A percentile compares a stretch with the other conserved stretches of the same genome.
These are phyloP conservation scores for Cladosporium velox DNA, from an alignment of 2,329 filamentous ascomycete species.

Conservation along the genomic window DNA sequence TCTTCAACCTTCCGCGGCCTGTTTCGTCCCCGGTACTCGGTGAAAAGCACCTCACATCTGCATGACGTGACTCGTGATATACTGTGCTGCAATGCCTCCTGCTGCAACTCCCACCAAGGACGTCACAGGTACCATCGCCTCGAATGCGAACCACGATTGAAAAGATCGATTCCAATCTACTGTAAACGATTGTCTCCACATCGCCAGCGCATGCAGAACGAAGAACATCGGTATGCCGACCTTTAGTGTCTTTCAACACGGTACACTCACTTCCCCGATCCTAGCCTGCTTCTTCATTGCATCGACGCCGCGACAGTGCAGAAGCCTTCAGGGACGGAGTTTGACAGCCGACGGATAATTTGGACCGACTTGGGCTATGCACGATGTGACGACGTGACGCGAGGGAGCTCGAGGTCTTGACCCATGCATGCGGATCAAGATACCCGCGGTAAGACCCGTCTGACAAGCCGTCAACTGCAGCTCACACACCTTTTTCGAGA, in stretches of 20 bases:
- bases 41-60: background rate
- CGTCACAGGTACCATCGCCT: slow-evolving; percentile 1
- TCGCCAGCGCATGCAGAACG: slow-evolving; percentile 13
- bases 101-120: background rate
- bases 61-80: background rate
- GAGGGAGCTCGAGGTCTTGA: slow-evolving; percentile 1
- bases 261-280: background rate
- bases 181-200: slow-evolving; percentile 3
- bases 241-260: background rate
- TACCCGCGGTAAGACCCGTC: background rate
- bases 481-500: background rate
- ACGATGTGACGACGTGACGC: background rate
- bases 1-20: background rate
- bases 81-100: background rate
- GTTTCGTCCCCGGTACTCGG: background rate
- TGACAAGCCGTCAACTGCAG: slow-evolving; percentile 3
- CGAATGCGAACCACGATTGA: background rate
- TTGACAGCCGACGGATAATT: background rate
- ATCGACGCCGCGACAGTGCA: background rate
- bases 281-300: background rate
- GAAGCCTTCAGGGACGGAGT: background rate
- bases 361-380: background rate
- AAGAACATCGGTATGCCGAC: background rate
- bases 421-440: background rate
- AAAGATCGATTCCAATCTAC: slow-evolving; percentile 1